Evolutionary conservation across 208 protist species (phyloP).

Genomic region (Leishmania turanica): DNA sequence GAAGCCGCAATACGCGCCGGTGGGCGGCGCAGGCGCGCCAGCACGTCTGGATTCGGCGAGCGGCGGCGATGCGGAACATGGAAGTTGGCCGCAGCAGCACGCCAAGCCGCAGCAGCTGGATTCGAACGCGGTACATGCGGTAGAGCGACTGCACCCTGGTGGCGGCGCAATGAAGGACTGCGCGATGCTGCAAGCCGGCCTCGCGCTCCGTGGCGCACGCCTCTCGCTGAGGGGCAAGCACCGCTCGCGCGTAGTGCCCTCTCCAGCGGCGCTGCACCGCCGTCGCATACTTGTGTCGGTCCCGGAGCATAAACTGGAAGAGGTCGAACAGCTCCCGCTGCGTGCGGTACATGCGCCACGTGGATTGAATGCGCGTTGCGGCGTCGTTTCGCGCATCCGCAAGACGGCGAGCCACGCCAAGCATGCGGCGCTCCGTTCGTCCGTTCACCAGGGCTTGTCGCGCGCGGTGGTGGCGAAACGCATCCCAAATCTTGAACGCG

Average conservation of each 20-base stretch:
- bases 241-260: slow-evolving; percentile 29
- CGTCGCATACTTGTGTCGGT: slow-evolving; percentile 54
- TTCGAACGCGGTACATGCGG: slow-evolving; percentile 62
- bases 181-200: slow-evolving; percentile 14
- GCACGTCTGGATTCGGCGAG: slow-evolving; percentile 43
- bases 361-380: slow-evolving; percentile 64
- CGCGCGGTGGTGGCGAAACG: slow-evolving; percentile 33
- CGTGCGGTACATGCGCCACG: slow-evolving; percentile 53
- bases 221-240: background rate
- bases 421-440: background rate
- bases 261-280: slow-evolving; percentile 62
- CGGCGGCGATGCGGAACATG: slow-evolving; percentile 20
- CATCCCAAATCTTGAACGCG: slow-evolving; percentile 34
- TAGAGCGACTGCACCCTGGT: slow-evolving; percentile 48
- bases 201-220: background rate
- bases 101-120: background rate
- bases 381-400: slow-evolving; percentile 31
- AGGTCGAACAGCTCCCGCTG: slow-evolving; percentile 19
- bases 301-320: slow-evolving; percentile 47
- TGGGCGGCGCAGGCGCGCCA: slow-evolving; percentile 50
- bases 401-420: slow-evolving; percentile 11
- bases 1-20: slow-evolving; percentile 34
- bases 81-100: slow-evolving; percentile 12
- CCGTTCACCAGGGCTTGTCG: slow-evolving; percentile 3
- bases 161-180: slow-evolving; percentile 25